Base-by-base conservation (phyloP, 2,329 filamentous ascomycete species). In the Ceratocystis colombiana region DNA sequence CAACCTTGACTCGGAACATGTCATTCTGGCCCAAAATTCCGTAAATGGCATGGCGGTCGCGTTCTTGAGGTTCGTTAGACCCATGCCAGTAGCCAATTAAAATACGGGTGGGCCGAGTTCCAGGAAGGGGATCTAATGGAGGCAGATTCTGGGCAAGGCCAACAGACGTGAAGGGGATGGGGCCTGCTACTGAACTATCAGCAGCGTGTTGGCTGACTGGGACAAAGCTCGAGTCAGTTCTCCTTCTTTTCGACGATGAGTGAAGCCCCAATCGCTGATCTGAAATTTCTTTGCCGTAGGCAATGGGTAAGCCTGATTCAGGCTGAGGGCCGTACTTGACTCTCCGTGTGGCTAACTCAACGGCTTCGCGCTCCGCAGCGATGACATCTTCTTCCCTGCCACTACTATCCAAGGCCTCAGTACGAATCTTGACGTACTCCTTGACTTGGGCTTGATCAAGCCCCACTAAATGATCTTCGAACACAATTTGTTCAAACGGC, bases 1-100 rank as follows among this genome's bases (percentile, higher is more conserved):
- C 79, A 0, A 87, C 76, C 72, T 86, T 86, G 65, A 86, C 82
- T 0, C 84, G 76, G 71, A 87, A 86, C 79, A 84, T 85, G 69
- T 86, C 83, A 66, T 85, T 85, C 20, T 79, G 79, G 0, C 83
- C 83, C 0, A 87, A 73, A 10, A 87, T 84, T 2, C 84, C 84
- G 65, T 82, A 84, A 0, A 86, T 82, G 0, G 84, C 84, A 70
- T 87, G 84, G 64, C 83, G 82, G 70, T 86, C 78, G 12, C 74
- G 74, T 1, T 75, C 71, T 1, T 78, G 73, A 0, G 71, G 50
- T 62, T 81, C 79, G 41, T 76, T 79, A 0, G 83, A 86, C 12
- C 79, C 78, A 64, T 76, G 77, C 84, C 84, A 87, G 71, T 79
- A 80, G 0, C 84, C 84, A 1, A 87, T 73, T 1, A 85, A 74